These are phyloP conservation scores for Podaxis sp. DNA, from an alignment of 768 basidiomycete genomes.

Conservation along the genomic window DNA sequence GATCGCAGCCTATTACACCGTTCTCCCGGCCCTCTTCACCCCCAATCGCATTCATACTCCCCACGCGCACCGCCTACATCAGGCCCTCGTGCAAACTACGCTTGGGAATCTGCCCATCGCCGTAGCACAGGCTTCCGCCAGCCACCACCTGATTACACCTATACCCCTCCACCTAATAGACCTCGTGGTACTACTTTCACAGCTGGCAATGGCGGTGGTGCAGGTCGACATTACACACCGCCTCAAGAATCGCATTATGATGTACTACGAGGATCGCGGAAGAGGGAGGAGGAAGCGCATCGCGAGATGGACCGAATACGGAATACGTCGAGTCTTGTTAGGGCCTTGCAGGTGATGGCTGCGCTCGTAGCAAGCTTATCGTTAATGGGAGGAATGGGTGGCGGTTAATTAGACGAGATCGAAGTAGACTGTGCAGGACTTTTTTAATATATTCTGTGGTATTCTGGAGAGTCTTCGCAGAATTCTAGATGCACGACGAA, in stretches of 20 bases:
- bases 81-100: conserved; percentile 36
- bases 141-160: conserved; percentile 24
- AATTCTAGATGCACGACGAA: not conserved
- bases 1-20: conserved; percentile 40
- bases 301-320: conserved; percentile 26
- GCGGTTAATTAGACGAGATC: not conserved
- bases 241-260: conserved; percentile 18
- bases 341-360: conserved; percentile 30
- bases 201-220: not conserved
- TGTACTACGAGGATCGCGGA: conserved; percentile 11
- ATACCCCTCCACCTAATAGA: conserved; percentile 19
- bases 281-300: conserved; percentile 14
- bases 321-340: conserved; percentile 25
- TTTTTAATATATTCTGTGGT: not conserved
- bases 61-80: conserved; percentile 27
- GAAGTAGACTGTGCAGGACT: not conserved
- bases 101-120: conserved; percentile 34
- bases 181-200: conserved; percentile 11
- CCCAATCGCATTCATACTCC: conserved; percentile 21
- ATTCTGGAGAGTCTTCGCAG: not conserved
- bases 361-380: conserved; percentile 23
- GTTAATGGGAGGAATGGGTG: conserved; percentile 20
- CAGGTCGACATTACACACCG: conserved; percentile 13
- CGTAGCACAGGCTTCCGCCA: conserved; percentile 20
- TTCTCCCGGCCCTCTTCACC: conserved; percentile 16